Percentiles rank a stretch among this genome's conserved stretches.
phyloP scores from a whole-genome alignment of 768 basidiomycete species.

The Collybiopsis luxurians region DNA sequence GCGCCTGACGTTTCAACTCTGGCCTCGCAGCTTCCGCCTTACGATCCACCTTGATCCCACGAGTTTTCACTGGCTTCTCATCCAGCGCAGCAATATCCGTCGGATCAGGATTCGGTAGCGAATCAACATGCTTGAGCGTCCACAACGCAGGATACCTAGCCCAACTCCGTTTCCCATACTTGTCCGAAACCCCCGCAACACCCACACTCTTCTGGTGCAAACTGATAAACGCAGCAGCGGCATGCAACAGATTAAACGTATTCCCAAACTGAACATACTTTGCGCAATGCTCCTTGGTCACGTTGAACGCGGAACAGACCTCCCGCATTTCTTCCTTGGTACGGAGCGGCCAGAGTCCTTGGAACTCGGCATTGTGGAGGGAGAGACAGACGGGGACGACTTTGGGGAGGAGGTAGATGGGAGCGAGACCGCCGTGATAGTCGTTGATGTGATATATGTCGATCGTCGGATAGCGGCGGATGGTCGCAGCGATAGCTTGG shows the following conservation, averaged over 20 bases:
- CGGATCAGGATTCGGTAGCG: conserved; percentile 92
- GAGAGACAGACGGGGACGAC: conserved; percentile 89
- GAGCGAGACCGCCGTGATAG: conserved; percentile 90
- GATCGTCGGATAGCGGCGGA: conserved; percentile 80
- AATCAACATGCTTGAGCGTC: conserved; percentile 95
- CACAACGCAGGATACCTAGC: conserved; percentile 94
- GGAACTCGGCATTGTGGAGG: conserved; percentile 96
- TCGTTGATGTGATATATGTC: conserved; percentile 96
- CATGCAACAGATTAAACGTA: conserved; percentile 94
- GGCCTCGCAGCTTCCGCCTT: conserved; percentile 88
- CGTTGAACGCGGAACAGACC: conserved; percentile 96
- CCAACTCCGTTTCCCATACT: conserved; percentile 97
- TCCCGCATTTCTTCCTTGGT: conserved; percentile 99
- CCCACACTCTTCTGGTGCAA: conserved; percentile 91
- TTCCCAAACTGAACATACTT: conserved; percentile 99
- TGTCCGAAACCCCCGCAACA: conserved; percentile 96
- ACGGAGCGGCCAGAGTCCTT: conserved; percentile 93
- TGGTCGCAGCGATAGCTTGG: conserved; percentile 90
- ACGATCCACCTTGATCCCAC: conserved; percentile 74
- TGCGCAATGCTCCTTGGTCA: conserved; percentile 92
- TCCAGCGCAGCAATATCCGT: conserved; percentile 93
- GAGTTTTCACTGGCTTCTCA: conserved; percentile 66
- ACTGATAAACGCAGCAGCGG: conserved; percentile 90
- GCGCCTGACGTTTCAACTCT: conserved; percentile 86
- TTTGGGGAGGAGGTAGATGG: conserved; percentile 89